Conservation (phyloP, 495 filamentous ascomycete species). For the Tuber aestivum region DNA sequence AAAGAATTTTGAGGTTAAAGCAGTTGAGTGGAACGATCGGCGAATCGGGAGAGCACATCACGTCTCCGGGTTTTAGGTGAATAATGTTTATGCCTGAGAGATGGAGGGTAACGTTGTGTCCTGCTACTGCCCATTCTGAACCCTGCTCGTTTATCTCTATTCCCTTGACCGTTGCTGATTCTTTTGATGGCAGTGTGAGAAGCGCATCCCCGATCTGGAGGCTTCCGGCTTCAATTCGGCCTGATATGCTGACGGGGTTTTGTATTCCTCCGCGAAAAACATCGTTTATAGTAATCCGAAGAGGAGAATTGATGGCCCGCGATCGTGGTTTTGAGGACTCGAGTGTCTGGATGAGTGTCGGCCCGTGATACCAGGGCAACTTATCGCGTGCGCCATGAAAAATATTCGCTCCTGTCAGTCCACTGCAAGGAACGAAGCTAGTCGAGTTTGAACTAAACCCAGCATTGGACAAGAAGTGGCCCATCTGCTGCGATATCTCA, state of each 20-base stretch:
- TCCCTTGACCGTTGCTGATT: constrained; percentile 70
- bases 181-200: constrained; percentile 68
- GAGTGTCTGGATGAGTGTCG: constrained; percentile 72
- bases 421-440: constrained; percentile 81
- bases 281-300: constrained; percentile 65
- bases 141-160: constrained; percentile 66
- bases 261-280: constrained; percentile 71
- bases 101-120: constrained; percentile 78
- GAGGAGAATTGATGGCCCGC: constrained; percentile 67
- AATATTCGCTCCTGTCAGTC: constrained; percentile 81
- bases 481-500: constrained; percentile 77
- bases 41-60: constrained; percentile 63
- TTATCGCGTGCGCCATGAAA: constrained; percentile 43
- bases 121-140: constrained; percentile 89
- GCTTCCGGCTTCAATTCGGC: constrained; percentile 76
- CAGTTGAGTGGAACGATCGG: constrained; percentile 62
- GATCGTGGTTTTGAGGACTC: constrained; percentile 65
- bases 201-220: constrained; percentile 78
- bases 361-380: constrained; percentile 68
- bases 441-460: constrained; percentile 75
- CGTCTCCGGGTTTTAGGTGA: constrained; percentile 75
- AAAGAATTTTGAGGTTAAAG: constrained; percentile 76
- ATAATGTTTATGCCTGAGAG: constrained; percentile 78
- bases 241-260: constrained; percentile 71
- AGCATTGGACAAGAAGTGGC: constrained; percentile 71